Evolutionary conservation across 106 monocot genomes (phyloP).

Genomic region (Apostasia shenzhenica): DNA sequence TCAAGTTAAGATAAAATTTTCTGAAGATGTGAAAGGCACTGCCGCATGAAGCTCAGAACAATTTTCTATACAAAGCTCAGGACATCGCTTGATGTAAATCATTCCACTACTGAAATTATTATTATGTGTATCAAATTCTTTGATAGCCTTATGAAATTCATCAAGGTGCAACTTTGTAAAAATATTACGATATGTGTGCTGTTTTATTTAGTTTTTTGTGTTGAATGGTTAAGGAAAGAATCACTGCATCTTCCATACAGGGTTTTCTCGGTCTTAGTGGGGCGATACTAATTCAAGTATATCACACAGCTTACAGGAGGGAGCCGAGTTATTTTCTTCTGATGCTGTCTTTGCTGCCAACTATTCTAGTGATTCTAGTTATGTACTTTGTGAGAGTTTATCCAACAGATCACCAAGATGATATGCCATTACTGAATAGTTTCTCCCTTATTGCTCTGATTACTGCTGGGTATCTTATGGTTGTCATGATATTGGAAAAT

Average conservation of each 20-base stretch:
- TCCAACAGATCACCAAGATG: conserved; percentile 16
- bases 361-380: conserved; percentile 23
- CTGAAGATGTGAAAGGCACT: no score
- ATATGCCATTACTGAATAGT: conserved; percentile 21
- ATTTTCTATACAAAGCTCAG: no score
- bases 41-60: no score
- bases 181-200: no score
- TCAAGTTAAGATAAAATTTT: no score
- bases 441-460: conserved; percentile 31
- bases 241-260: conserved; percentile 8
- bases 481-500: conserved; percentile 37
- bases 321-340: conserved; percentile 32
- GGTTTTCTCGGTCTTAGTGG: conserved; percentile 51
- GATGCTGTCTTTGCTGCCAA: conserved; percentile 33
- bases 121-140: no score
- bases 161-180: no score
- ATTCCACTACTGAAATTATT: no score
- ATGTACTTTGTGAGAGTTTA: conserved; percentile 33
- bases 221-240: no score
- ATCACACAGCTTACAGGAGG: conserved; percentile 18
- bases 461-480: conserved; percentile 38
- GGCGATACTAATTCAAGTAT: conserved; percentile 49
- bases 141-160: no score
- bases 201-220: no score
- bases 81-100: no score